Evolutionary conservation across 805 yeast genomes (phyloP).

Genomic region (Metahyphopichia silvanorum): DNA sequence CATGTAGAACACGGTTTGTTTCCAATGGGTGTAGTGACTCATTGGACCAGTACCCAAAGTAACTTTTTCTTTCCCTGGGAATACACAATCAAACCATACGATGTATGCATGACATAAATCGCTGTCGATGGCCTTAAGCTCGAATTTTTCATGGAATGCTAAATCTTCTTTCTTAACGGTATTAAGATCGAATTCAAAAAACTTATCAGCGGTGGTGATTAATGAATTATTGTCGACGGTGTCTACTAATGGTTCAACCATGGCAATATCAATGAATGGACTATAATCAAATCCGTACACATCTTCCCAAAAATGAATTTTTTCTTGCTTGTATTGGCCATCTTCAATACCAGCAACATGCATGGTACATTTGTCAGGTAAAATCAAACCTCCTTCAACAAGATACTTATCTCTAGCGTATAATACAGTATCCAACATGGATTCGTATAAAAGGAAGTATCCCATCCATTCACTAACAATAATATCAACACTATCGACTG

Average conservation of each 20-base stretch:
- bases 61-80: conserved; percentile 69
- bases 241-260: conserved; percentile 94
- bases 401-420: conserved; percentile 90
- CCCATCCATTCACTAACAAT: conserved; percentile 99
- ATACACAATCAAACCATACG: conserved; percentile 93
- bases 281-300: conserved; percentile 96
- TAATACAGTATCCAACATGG: conserved; percentile 95
- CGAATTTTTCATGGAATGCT: conserved; percentile 69
- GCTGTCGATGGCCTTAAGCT: conserved; percentile 67
- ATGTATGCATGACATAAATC: conserved; percentile 87
- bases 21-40: conserved; percentile 96
- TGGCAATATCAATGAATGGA: conserved; percentile 82
- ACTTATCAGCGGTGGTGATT: conserved; percentile 69
- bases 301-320: conserved; percentile 91
- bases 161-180: conserved; percentile 82
- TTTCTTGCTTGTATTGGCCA: conserved; percentile 85
- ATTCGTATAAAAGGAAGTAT: conserved; percentile 89
- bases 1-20: conserved; percentile 92
- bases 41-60: conserved; percentile 92
- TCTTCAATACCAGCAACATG: conserved; percentile 92
- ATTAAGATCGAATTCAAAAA: conserved; percentile 84
- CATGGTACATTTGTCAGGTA: conserved; percentile 92
- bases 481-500: conserved; percentile 87
- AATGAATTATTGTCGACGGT: conserved; percentile 74
- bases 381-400: conserved; percentile 79